Base-by-base conservation (phyloP, 306 rosid species). In the Cucurbita maxima region DNA sequence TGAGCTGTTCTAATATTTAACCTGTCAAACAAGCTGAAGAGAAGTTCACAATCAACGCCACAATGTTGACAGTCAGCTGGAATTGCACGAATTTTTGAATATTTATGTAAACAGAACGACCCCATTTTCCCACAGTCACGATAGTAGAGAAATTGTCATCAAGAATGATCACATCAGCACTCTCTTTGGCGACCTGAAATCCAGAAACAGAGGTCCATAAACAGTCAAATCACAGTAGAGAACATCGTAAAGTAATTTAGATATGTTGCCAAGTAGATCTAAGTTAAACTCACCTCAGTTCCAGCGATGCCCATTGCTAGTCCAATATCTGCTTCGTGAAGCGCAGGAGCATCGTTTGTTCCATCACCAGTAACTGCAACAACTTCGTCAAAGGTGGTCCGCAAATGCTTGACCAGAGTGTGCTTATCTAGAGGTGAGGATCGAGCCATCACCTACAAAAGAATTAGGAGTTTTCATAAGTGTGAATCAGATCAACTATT, bases 311-410 rank as follows among this genome's bases (percentile, higher is more conserved):
- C 99, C 99, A 94, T 94, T 76, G 99, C 99, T 54, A 94, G 87
- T 81, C 99, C 99, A 82, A 94, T 91, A 77, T 94, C 97, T 25
- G 99, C 99, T 82, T 94, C 97, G 54, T 94, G 97, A 80, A 94
- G 99, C 13, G 99, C 99, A 4, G 99, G 99, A 38, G 97, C 97
- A 85, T 94, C 99, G 63, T 94, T 94, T 82, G 97, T 94, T 78
- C 99, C 99, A 75, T 91, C 99, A 15, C 99, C 99, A 48, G 99
- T 94, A 57, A 94, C 97, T 62, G 99, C 99, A 75, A 94, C 99
- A 30, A 94, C 99, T 83, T 94, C 97, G 63, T 83, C 83, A 57
- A 94, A 86, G 14, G 96, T 83, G 72, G 97, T 94, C 53, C 97
- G 88, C 82, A 94, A 72, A 71, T 94, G 99, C 79, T 83, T 85